These are phyloP conservation scores for Talaromyces sp. DNA, from an alignment of 2,329 filamentous ascomycete genomes.

Conservation along the genomic window DNA sequence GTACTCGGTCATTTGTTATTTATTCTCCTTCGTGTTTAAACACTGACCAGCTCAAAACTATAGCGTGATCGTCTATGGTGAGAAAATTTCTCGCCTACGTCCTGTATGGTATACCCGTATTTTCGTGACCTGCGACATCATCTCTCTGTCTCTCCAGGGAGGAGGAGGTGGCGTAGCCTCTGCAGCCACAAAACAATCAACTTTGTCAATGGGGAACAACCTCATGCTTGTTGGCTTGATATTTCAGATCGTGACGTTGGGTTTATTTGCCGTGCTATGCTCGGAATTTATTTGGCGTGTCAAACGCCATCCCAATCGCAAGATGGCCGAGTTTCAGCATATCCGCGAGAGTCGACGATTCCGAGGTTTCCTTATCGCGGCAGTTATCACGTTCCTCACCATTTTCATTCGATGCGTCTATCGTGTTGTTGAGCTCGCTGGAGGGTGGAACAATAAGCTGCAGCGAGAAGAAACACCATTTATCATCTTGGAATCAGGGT, in stretches of 20 bases:
- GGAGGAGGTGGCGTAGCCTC: background rate
- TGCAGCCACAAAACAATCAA: constrained; percentile 2
- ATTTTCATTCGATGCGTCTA: background rate
- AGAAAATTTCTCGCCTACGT: background rate
- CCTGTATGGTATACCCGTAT: constrained; percentile 1
- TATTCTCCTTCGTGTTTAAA: background rate
- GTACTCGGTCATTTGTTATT: background rate
- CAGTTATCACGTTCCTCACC: background rate
- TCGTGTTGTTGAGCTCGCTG: background rate
- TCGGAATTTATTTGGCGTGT: constrained; percentile 1
- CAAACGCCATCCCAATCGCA: background rate
- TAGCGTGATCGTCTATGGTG: background rate
- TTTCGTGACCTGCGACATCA: background rate
- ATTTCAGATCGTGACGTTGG: background rate
- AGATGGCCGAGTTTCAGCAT: background rate
- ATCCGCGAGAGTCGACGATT: background rate
- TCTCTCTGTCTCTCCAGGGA: background rate
- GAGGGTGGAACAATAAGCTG: constrained; percentile 1
- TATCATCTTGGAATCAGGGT: constrained; percentile 1
- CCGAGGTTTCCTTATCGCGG: background rate
- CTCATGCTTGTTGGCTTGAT: background rate
- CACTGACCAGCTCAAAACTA: background rate
- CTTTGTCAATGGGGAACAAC: background rate
- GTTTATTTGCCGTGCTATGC: background rate
- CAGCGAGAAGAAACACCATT: background rate